phyloP scores from a whole-genome alignment of 2,329 filamentous ascomycete species.

The Neopestalotiopsis clavispora region DNA sequence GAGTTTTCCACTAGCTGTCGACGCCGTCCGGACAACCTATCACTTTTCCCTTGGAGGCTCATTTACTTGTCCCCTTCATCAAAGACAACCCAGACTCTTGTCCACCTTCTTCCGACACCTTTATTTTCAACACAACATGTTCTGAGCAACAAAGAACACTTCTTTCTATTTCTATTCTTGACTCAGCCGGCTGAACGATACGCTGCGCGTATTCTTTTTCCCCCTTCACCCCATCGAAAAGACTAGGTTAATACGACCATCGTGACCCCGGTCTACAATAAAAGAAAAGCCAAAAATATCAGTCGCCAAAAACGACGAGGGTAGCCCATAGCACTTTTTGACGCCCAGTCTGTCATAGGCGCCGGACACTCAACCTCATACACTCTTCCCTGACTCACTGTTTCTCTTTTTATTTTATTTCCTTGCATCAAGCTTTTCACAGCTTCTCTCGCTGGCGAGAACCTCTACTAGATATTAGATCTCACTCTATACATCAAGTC shows the following conservation, averaged over 20 bases:
- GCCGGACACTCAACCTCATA: neutral
- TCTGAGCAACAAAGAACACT: constrained; percentile 8
- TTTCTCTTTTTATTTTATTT: too few relatives aligned
- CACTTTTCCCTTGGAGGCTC: neutral
- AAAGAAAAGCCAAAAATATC: neutral
- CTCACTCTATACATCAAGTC: constrained; percentile 5
- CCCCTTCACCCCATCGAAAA: neutral
- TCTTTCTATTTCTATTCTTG: constrained; percentile 29
- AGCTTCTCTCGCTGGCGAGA: constrained; percentile 16
- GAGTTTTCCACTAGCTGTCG: neutral
- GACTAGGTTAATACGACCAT: neutral
- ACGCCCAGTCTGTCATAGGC: neutral
- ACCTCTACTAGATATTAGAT: neutral
- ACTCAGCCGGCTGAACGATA: constrained; percentile 21
- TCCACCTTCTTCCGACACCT: constrained; percentile 21
- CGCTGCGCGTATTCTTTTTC: constrained; percentile 23
- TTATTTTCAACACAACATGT: constrained; percentile 10
- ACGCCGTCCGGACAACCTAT: neutral
- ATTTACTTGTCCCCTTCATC: neutral
- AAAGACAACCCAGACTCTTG: constrained; percentile 14
- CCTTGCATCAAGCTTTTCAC: neutral
- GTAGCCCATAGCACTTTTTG: constrained; percentile 1
- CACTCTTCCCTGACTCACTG: neutral
- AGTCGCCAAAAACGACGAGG: neutral
- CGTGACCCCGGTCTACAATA: neutral